A percentile compares a stretch with the other conserved stretches of the same genome.
Conservation (phyloP, 306 rosid genomes). For the Carpinus viminea region DNA sequence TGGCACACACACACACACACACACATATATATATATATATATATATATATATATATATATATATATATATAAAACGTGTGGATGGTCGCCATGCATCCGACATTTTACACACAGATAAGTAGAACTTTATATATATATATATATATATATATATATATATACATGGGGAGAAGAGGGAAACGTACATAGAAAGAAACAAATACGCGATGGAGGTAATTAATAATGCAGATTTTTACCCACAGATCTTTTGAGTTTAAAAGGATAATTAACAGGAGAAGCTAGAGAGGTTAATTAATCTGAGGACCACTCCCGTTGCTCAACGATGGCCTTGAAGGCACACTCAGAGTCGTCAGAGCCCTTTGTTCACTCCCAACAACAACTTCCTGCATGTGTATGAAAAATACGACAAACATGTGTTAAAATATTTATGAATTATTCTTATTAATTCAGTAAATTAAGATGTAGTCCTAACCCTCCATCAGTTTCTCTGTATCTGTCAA, state of each 20-base stretch:
- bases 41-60: neutral
- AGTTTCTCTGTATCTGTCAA: no score
- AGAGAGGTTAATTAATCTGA: constrained; percentile 7
- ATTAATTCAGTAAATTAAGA: no score
- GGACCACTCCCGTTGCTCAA: constrained; percentile 11
- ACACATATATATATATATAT: neutral
- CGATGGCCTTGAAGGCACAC: neutral
- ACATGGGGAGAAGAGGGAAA: neutral
- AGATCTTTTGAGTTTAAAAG: neutral
- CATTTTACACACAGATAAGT: neutral
- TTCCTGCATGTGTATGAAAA: neutral
- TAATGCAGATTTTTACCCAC: no score
- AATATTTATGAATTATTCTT: neutral
- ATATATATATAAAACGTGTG: neutral
- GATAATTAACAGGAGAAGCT: no score
- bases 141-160: neutral
- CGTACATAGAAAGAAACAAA: neutral
- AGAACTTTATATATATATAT: neutral
- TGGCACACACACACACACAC: no score
- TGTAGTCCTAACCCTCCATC: no score
- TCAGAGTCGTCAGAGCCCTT: no score
- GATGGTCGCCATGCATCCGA: neutral
- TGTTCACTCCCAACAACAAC: neutral
- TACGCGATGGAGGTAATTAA: neutral
- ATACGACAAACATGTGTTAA: neutral